Evolutionary conservation across 2,329 filamentous ascomycete species (phyloP).

Genomic region (Trichophyton verrucosum): DNA sequence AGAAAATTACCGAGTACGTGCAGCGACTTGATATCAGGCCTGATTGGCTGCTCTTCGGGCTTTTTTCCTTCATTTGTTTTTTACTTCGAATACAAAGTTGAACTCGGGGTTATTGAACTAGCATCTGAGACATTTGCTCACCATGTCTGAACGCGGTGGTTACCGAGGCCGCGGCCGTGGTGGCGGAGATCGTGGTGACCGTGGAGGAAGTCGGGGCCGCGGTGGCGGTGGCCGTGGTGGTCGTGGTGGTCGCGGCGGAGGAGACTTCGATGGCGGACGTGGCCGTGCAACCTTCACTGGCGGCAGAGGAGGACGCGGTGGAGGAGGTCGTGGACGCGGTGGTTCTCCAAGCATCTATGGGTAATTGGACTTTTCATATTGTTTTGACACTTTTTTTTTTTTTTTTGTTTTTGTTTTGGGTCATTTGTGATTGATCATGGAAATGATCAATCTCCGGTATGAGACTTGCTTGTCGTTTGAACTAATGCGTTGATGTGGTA

Average conservation of each 20-base stretch:
- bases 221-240: slow-evolving; percentile 14
- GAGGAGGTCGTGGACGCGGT: slow-evolving; percentile 19
- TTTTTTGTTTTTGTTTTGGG: slow-evolving; percentile 8
- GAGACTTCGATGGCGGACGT: slow-evolving; percentile 14
- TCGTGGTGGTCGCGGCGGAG: slow-evolving; percentile 15
- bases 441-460: background rate
- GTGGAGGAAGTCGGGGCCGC: slow-evolving; percentile 3
- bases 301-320: slow-evolving; percentile 19
- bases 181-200: background rate
- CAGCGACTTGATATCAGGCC: background rate
- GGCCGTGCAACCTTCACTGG: slow-evolving; percentile 18
- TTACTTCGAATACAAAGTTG: no score
- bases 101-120: background rate
- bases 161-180: slow-evolving; percentile 3
- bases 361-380: slow-evolving; percentile 13
- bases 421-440: background rate
- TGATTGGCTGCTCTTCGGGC: background rate
- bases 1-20: no score
- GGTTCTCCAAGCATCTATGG: slow-evolving; percentile 5
- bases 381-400: slow-evolving; percentile 16
- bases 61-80: no score
- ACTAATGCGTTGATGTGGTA: background rate
- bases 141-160: slow-evolving; percentile 2
- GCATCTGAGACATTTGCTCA: background rate
- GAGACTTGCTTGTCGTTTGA: background rate